Conservation (phyloP, 179 eudicot genomes). For the Amaranthus tricolor region DNA sequence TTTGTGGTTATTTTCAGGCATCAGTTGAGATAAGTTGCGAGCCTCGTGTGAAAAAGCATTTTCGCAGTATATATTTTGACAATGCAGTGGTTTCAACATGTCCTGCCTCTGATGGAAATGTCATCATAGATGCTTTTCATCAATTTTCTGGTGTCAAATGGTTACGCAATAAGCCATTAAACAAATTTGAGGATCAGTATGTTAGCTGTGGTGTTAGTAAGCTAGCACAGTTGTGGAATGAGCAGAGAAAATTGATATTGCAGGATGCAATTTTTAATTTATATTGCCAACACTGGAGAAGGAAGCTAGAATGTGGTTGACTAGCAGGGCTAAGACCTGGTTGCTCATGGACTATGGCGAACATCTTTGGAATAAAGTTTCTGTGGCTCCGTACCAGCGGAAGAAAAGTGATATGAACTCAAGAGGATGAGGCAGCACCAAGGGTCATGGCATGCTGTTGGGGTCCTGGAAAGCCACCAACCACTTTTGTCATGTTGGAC, state of each 20-base stretch:
- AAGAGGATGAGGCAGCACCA: constrained; percentile 89
- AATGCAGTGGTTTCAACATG: constrained; percentile 80
- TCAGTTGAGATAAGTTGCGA: constrained; percentile 96
- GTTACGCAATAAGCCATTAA: constrained; percentile 80
- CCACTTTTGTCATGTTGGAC: constrained; percentile 96
- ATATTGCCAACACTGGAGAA: constrained; percentile 88
- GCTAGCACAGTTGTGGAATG: constrained; percentile 96
- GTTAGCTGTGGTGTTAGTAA: constrained; percentile 90
- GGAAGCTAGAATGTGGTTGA: constrained; percentile 82
- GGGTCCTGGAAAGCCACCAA: constrained; percentile 94
- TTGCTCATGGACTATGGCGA: constrained; percentile 79
- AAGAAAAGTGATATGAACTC: constrained; percentile 62
- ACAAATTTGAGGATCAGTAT: constrained; percentile 72
- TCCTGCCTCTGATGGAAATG: constrained; percentile 81
- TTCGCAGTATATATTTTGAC: constrained; percentile 82
- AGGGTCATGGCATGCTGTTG: constrained; percentile 99
- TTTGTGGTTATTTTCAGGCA: constrained; percentile 52
- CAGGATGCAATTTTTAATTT: constrained; percentile 66
- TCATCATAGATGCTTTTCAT: constrained; percentile 72
- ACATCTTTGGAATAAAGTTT: constrained; percentile 74
- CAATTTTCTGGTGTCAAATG: constrained; percentile 90
- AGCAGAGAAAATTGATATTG: constrained; percentile 82
- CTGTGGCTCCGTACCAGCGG: constrained; percentile 89
- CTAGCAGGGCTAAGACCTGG: constrained; percentile 77
- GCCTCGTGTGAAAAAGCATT: constrained; percentile 89